Percentiles rank a stretch among this genome's conserved stretches.
Conservation (phyloP, 768 basidiomycete species). For the Termitomyces sp. region DNA sequence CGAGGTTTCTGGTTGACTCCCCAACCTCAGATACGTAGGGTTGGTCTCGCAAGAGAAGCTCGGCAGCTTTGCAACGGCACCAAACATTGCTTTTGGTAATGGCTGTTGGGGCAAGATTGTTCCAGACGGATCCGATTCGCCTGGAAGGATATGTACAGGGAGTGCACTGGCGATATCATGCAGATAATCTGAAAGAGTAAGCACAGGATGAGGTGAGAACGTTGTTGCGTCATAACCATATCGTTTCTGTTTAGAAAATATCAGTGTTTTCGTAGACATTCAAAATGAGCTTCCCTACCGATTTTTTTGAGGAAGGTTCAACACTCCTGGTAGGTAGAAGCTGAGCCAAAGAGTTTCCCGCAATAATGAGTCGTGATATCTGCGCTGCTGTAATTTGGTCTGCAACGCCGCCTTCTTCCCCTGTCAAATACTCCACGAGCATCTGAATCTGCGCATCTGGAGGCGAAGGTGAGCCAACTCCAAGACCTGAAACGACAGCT, state of each 20-base stretch:
- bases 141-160: constrained; percentile 87
- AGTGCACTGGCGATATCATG: constrained; percentile 73
- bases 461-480: constrained; percentile 60
- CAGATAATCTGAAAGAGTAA: constrained; percentile 64
- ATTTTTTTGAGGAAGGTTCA: constrained; percentile 44
- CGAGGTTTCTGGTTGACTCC: constrained; percentile 22
- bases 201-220: constrained; percentile 75
- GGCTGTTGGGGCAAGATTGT: constrained; percentile 91
- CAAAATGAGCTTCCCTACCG: constrained; percentile 35
- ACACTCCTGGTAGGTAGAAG: constrained; percentile 28
- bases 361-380: constrained; percentile 83
- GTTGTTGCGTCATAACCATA: constrained; percentile 60
- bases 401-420: constrained; percentile 70
- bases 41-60: constrained; percentile 83
- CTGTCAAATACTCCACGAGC: constrained; percentile 85
- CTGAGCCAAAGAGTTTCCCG: constrained; percentile 82
- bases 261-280: constrained; percentile 1
- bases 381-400: constrained; percentile 64
- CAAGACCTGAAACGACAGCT: constrained; percentile 82
- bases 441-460: constrained; percentile 77
- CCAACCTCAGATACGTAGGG: constrained; percentile 78
- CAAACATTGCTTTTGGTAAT: constrained; percentile 89
- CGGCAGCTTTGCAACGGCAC: constrained; percentile 51
- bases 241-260: constrained; percentile 47
- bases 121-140: constrained; percentile 84